Base-by-base conservation (phyloP, 768 basidiomycete genomes). In the Megacollybia marginata region DNA sequence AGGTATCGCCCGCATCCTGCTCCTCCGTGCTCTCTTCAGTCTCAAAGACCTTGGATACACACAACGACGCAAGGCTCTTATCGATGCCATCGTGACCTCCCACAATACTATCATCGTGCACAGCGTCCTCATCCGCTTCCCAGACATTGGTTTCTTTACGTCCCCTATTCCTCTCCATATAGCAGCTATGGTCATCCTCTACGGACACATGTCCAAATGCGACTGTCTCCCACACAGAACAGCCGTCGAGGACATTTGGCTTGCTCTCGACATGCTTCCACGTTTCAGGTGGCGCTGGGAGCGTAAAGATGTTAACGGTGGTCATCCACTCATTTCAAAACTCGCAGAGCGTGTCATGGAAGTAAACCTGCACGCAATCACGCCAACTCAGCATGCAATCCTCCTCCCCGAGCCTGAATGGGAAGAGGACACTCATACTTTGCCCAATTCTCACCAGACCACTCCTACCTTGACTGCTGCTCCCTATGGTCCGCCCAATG, bases 231-330 rank as follows among this genome's bases (percentile, higher is more conserved):
- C 83, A 2, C 74, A 72, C 36, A 71, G 81, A 49, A 77, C 79
- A 35, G 88, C 85, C 35, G 69, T 88, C 28, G 85, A 91, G 65
- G 90, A 92, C 58, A 77, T 92, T 34, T 88, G 85, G 82, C 79
- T 88, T 63, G 90, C 90, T 28, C 80, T 92, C 18, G 85, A 91
- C 63, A 87, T 91, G 80, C 78, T 92, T 10, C 90, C 90, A 2
- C 83, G 83, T 32, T 87, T 92, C 77, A 82, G 90, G 46, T 92
- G 90, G 90, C 82, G 90, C 54, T 92, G 90, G 90, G 88, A 90
- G 59, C 79, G 90, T 47, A 89, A 85, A 62, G 89, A 92, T 59
- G 65, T 79, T 48, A 82, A 82, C 42, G 87, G 86, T 42, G 83
- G 82, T 1, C 88, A 90, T 57, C 89, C 90, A n/a, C 78, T 91